Evolutionary conservation across 441 rosid species (phyloP).

Genomic region (Biscutella laevigata): DNA sequence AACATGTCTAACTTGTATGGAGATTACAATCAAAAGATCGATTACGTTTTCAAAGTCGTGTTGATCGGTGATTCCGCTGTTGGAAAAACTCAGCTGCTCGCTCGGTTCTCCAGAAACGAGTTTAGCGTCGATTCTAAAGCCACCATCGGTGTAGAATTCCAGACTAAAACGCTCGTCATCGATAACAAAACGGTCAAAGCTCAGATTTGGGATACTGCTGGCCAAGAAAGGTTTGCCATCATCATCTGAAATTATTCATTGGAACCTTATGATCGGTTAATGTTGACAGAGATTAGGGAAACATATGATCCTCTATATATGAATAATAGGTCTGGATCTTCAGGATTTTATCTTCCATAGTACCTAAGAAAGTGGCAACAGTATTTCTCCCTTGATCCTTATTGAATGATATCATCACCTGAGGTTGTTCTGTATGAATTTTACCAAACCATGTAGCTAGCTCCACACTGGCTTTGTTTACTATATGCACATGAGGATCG

Average conservation of each 20-base stretch:
- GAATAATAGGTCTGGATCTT: background rate
- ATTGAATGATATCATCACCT: background rate
- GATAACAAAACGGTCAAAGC: constrained; percentile 52
- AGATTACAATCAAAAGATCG: constrained; percentile 71
- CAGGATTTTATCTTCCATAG: background rate
- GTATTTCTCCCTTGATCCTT: too few species aligned
- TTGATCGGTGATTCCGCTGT: constrained; percentile 55
- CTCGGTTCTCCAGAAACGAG: constrained; percentile 51
- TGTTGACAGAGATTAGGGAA: background rate
- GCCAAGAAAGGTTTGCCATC: constrained; percentile 38
- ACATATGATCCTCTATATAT: background rate
- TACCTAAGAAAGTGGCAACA: too few species aligned
- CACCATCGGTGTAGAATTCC: constrained; percentile 53
- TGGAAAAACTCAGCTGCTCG: constrained; percentile 49
- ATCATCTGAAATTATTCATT: background rate
- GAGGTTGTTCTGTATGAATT: background rate
- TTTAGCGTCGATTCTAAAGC: constrained; percentile 54
- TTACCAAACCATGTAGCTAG: background rate
- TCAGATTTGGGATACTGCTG: constrained; percentile 61
- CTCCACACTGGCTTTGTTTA: background rate
- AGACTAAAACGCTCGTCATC: constrained; percentile 48
- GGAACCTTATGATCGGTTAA: background rate
- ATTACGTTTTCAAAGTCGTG: constrained; percentile 60
- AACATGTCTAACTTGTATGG: constrained; percentile 59
- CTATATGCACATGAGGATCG: background rate